Evolutionary conservation across 2,329 filamentous ascomycete genomes (phyloP), one percentile per base, ranked within the genome.

Genomic region (Colletotrichum costaricense): DNA sequence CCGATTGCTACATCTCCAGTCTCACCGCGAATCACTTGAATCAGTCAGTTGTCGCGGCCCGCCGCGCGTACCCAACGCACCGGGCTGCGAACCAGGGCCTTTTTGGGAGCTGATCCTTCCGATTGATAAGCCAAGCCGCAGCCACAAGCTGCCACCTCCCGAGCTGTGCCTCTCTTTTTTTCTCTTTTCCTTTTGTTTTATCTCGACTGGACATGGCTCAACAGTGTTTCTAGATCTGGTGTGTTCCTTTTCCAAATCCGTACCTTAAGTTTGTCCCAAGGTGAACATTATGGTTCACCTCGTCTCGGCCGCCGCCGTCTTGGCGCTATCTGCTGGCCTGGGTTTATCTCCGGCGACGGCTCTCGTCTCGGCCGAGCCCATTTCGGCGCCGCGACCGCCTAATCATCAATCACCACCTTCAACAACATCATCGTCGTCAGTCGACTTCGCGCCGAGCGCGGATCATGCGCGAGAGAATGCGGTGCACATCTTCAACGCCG

Each of bases 401-500:
- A 19, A 7, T n/a, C 46, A 16, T 55, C 65, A 49, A n/a, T 16
- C 19, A 14, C 7, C 22, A 12, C 5, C n/a, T 3, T 38, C 24
- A 16, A 22, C 35, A 30, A 19, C 49, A 26, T 42, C 65, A 30
- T 54, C 65, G 28, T 59, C 64, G 28, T 33, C 58, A 19, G 26
- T 55, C 24, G 30, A 28, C 35, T 72, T 74, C 12, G 63, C 56
- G 1, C 85, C 86, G 19, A 83, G 78, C 60, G 74, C 80, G 57
- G 81, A 82, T 1, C 80, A 79, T 66, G 84, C 86, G 14, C 80
- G 79, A 19, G 77, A 80, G 49, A 92, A 93, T 79, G 90, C 89
- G 8, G 88, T 90, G 75, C 87, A 89, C 74, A 89, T 95, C 69
- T 95, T 95, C 87, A 95, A 95, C 78, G 87, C 92, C 19, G 84